These are phyloP conservation scores for Isatis tinctoria DNA, from an alignment of 345 rosid species.

Conservation along the genomic window DNA sequence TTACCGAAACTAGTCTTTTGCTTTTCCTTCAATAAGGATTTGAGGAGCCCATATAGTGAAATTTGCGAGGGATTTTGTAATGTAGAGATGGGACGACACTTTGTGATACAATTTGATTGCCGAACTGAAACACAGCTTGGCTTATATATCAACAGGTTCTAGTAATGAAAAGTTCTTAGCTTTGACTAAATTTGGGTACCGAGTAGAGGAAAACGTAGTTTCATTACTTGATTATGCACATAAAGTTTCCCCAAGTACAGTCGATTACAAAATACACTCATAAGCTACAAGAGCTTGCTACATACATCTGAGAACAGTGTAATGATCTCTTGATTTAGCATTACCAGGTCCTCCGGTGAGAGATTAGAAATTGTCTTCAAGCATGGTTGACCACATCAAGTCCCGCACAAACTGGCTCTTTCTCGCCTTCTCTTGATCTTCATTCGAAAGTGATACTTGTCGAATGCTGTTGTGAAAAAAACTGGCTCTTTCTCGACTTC, in stretches of 20 bases:
- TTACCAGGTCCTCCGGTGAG: background rate
- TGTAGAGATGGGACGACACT: conserved; percentile 20
- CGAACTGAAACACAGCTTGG: conserved; percentile 13
- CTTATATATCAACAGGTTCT: background rate
- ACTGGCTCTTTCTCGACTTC: too few species aligned
- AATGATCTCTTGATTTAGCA: conserved; percentile 18
- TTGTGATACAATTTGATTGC: conserved; percentile 9
- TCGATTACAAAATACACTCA: conserved; percentile 5
- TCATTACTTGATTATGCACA: conserved; percentile 23
- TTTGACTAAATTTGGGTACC: background rate
- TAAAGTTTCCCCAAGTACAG: background rate
- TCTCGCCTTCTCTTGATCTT: conserved; percentile 51
- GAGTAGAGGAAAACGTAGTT: background rate
- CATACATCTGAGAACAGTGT: conserved; percentile 16
- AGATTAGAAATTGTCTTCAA: conserved; percentile 38
- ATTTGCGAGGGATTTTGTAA: conserved; percentile 21
- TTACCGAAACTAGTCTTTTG: conserved; percentile 15
- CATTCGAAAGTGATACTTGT: conserved; percentile 28
- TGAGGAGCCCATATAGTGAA: conserved; percentile 12
- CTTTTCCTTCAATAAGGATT: conserved; percentile 16
- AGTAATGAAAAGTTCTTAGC: background rate
- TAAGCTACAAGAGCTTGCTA: background rate
- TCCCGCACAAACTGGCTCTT: conserved; percentile 52
- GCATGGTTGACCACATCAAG: conserved; percentile 48
- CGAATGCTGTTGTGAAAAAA: conserved; percentile 33